These are phyloP conservation scores for Raffaelea albimanens DNA, from an alignment of 2,329 filamentous ascomycete species.

Conservation along the genomic window DNA sequence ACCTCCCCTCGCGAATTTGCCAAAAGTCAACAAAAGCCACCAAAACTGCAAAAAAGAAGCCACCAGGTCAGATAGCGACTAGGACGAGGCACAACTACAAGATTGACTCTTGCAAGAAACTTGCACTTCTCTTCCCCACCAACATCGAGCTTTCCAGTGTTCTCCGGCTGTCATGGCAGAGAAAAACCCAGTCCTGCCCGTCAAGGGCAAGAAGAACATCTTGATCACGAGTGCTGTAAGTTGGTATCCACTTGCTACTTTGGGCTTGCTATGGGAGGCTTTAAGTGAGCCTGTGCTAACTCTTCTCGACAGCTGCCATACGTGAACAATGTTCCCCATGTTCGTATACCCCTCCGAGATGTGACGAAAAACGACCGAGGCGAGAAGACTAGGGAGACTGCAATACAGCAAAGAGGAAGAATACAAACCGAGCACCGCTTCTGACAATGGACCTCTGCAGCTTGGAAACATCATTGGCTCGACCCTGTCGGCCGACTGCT, in stretches of 20 bases:
- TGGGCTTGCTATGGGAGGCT: background rate
- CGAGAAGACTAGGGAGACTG: no score
- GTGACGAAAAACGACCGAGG: no score
- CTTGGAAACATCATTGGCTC: slow-evolving; percentile 81
- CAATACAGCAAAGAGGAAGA: no score
- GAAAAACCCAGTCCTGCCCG: slow-evolving; percentile 43
- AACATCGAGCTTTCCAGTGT: slow-evolving; percentile 1
- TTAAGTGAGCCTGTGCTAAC: no score
- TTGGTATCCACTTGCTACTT: background rate
- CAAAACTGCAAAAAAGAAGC: no score
- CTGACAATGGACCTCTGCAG: background rate
- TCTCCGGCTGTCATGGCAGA: slow-evolving; percentile 13
- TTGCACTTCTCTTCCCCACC: no score
- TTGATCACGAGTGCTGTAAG: slow-evolving; percentile 85
- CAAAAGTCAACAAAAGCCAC: no score
- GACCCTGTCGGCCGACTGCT: slow-evolving; percentile 83
- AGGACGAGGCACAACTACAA: no score
- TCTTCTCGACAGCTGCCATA: slow-evolving; percentile 12
- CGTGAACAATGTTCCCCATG: slow-evolving; percentile 62
- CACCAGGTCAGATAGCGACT: no score
- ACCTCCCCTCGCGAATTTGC: no score
- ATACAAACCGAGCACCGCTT: background rate
- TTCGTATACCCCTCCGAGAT: background rate
- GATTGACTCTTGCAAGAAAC: no score
- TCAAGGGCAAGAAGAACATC: slow-evolving; percentile 71